Evolutionary conservation across 805 yeast genomes (phyloP), one percentile per base, ranked within the genome.

Genomic region (Myxozyma mucilagina): DNA sequence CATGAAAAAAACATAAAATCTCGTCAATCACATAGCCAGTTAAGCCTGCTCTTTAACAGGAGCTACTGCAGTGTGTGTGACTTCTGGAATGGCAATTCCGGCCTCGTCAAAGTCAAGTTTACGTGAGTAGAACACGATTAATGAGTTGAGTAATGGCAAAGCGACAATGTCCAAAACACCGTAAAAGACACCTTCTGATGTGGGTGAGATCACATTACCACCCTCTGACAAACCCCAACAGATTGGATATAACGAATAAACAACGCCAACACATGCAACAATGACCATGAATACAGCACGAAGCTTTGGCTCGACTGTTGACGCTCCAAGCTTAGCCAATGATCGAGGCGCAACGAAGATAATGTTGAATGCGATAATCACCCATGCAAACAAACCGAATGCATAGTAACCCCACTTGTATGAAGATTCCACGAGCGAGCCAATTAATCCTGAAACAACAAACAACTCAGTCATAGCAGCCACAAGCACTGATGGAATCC

Each of bases 401-500:
- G 82, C 79, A 73, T 82, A 85, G 76, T 82, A 85, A 71, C 89
- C 90, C 88, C 88, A 85, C 72, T 83, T 85, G 73, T 85, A 85
- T 47, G 82, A 73, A 8, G 86, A 78, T 38, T 70, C 64, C 60
- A 85, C 81, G 65, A 85, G 74, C 18, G 81, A 62, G 68, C 87
- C 89, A 69, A 85, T 79, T 71, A 85, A 78, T 45, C 82, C 75
- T 44, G 83, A 79, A 54, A 85, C 75, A 44, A 84, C 82, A 70
- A 76, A 82, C n/a, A 81, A 77, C 67, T 76, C 83, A 35, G 76
- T 74, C n/a, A 76, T 68, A 39, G 77, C 56, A 36, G 71, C 62
- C 44, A 79, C 68, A 53, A 78, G 67, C 39, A 68, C 57, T 42
- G 70, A 63, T 36, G 73, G 67, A 34, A 70, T 57, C 60, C 77